Conservation (phyloP, 2,329 filamentous ascomycete genomes). For the Colletotrichum sojae region DNA sequence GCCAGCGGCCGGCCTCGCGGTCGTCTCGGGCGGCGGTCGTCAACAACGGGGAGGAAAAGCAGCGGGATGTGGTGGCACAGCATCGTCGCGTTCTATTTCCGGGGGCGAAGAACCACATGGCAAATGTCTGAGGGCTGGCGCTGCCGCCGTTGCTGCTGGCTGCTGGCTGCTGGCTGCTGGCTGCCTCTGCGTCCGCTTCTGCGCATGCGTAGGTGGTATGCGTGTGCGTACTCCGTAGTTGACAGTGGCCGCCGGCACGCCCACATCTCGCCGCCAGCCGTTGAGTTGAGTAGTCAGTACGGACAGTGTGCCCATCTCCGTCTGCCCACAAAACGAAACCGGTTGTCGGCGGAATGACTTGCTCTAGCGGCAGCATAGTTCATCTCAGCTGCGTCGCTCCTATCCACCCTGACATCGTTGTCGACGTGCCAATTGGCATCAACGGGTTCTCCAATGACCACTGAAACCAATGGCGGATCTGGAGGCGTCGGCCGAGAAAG, state of each 20-base stretch:
- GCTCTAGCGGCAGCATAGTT: slow-evolving; percentile 23
- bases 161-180: no score
- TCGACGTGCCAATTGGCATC: slow-evolving; percentile 15
- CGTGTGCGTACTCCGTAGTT: background rate
- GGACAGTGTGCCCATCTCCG: background rate
- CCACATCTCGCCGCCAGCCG: slow-evolving; percentile 7
- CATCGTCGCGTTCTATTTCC: slow-evolving; percentile 30
- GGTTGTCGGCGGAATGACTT: slow-evolving; percentile 20
- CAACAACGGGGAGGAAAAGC: background rate
- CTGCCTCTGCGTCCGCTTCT: background rate
- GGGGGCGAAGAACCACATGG: slow-evolving; percentile 33
- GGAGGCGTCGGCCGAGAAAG: slow-evolving; percentile 28
- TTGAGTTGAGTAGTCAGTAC: background rate
- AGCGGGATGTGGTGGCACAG: slow-evolving; percentile 34
- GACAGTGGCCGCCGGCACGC: slow-evolving; percentile 2
- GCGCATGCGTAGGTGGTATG: background rate
- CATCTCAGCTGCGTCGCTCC: slow-evolving; percentile 13
- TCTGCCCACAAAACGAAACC: slow-evolving; percentile 14
- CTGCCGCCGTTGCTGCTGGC: background rate
- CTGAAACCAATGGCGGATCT: slow-evolving; percentile 3
- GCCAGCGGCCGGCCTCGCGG: background rate
- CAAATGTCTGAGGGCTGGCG: slow-evolving; percentile 31
- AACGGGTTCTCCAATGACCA: background rate
- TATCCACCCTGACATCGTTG: slow-evolving; percentile 26
- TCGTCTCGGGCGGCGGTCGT: slow-evolving; percentile 17